These are phyloP conservation scores for rapeseed (Brassica napus) DNA, from an alignment of 345 rosid species.

Conservation along the genomic window DNA sequence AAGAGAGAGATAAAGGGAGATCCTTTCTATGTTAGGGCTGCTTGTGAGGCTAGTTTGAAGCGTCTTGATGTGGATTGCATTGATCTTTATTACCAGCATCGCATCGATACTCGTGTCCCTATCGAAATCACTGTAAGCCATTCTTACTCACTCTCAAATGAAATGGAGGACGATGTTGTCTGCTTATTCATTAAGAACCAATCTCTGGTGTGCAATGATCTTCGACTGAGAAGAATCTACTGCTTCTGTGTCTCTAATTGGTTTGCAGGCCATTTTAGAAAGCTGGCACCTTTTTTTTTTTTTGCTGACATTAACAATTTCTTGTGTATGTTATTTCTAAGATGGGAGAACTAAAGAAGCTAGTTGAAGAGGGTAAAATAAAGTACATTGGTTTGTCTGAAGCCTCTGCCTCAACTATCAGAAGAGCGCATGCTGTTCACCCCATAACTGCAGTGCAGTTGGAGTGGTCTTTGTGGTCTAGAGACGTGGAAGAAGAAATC, in stretches of 20 bases:
- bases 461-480: slow-evolving; percentile 76
- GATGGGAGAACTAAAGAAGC: slow-evolving; percentile 66
- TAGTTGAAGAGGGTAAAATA: slow-evolving; percentile 72
- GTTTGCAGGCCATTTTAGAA: background rate
- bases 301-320: background rate
- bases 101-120: slow-evolving; percentile 54
- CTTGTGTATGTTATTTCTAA: background rate
- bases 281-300: background rate
- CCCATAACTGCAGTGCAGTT: slow-evolving; percentile 63
- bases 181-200: background rate
- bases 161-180: background rate
- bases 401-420: slow-evolving; percentile 75
- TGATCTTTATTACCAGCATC: slow-evolving; percentile 69
- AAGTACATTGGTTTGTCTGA: slow-evolving; percentile 69
- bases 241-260: background rate
- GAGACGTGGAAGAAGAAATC: slow-evolving; percentile 69
- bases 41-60: slow-evolving; percentile 65
- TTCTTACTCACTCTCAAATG: background rate
- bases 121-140: slow-evolving; percentile 58
- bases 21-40: slow-evolving; percentile 54
- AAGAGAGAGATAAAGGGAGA: slow-evolving; percentile 45
- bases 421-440: slow-evolving; percentile 78
- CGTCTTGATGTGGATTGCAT: slow-evolving; percentile 53
- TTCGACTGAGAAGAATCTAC: background rate
- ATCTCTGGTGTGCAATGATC: background rate